phyloP scores from a whole-genome alignment of 306 rosid genomes.

The Dalbergia cultrata region DNA sequence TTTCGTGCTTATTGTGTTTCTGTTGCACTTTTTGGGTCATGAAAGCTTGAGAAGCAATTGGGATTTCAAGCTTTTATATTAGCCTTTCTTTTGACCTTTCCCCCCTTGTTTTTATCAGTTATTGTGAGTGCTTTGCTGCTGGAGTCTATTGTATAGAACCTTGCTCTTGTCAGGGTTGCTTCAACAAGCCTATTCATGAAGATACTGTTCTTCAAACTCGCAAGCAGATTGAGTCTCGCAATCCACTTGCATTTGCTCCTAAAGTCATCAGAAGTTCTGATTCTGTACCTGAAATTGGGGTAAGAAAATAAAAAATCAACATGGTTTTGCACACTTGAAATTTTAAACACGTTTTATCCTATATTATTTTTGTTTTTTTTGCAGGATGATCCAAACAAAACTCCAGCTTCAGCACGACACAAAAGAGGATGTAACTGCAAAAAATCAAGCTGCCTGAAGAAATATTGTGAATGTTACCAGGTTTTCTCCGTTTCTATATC shows the following conservation, averaged over 20 bases:
- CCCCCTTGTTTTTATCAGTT: constrained; percentile 52
- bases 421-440: constrained; percentile 96
- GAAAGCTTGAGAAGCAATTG: background rate
- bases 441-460: constrained; percentile 87
- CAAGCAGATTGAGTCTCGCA: constrained; percentile 85
- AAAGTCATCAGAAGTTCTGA: constrained; percentile 79
- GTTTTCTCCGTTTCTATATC: constrained; percentile 52
- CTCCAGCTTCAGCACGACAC: constrained; percentile 86
- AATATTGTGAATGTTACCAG: constrained; percentile 94
- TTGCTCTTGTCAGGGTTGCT: constrained; percentile 84
- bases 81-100: background rate
- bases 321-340: constrained; percentile 18
- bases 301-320: constrained; percentile 47
- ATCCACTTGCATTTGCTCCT: constrained; percentile 95
- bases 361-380: constrained; percentile 39
- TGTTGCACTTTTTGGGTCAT: constrained; percentile 6
- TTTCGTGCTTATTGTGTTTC: background rate
- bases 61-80: background rate
- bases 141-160: constrained; percentile 93
- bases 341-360: constrained; percentile 24
- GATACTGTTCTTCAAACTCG: constrained; percentile 84
- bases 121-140: constrained; percentile 95
- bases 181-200: constrained; percentile 84
- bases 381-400: constrained; percentile 83
- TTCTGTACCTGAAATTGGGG: constrained; percentile 73